Base-by-base conservation (phyloP, 345 rosid genomes). In the Gossypium bickii region DNA sequence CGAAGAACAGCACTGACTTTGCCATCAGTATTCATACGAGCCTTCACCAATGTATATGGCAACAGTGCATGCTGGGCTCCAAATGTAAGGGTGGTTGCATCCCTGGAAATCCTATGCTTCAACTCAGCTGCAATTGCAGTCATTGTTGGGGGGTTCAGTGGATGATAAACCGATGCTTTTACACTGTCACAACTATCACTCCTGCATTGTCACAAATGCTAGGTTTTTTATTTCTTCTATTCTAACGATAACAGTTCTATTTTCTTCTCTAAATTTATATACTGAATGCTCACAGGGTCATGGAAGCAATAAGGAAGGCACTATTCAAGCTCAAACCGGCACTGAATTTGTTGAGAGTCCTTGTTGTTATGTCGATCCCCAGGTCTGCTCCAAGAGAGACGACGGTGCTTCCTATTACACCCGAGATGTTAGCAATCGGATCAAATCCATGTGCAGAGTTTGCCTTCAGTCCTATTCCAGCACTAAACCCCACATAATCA, bases 121-220 rank as follows among this genome's bases (percentile, higher is more conserved):
- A 84, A 15, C 73, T 86, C 88, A 10, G 86, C 90, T 57, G 93
- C 93, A 17, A 87, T 11, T 61, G 85, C 85, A 10, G 87, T 85
- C 27, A 79, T 78, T 29, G 79, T 76, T 24, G 74, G 60, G 11
- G 83, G 83, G 73, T 77, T 79, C 74, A 87, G 41, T 12, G 67
- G 70, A 17, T 64, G 79, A 82, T 83, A 76, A 56, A 76, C 72
- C 11, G 85, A 71, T 71, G 85, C 86, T 48, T 67, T 79, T 65
- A 84, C 11, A 3, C 44, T 78, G 61, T 82, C 78, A 12, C 78
- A 75, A 63, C 76, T 81, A 57, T 89, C 87, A 17, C 79, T 83
- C 80, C 93, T 89, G 88, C 87, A 78, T 29, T 16, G n/a, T 27
- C 52, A 71, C 10, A 15, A 62, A 44, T 34, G 41, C 41, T 34